A percentile compares a stretch with the other conserved stretches of the same genome.
These are phyloP conservation scores for Hygrophoropsis aurantiaca DNA, from an alignment of 768 basidiomycete species.

Conservation along the genomic window DNA sequence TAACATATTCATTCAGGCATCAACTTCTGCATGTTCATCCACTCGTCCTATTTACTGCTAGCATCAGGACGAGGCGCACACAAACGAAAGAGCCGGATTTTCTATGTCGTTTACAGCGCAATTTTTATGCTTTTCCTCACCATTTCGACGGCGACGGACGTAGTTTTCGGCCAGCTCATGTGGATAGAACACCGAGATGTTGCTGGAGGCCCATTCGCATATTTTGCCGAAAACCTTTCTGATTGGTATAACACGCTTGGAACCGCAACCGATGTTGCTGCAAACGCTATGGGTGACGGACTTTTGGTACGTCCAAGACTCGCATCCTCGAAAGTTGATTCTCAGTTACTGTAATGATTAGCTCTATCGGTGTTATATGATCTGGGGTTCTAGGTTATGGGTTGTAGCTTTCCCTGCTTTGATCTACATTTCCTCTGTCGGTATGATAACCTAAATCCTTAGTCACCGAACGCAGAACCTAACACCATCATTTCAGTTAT, in stretches of 20 bases:
- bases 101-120: too few relatives aligned
- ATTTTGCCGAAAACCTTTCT: constrained; percentile 21
- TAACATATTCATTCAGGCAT: too few relatives aligned
- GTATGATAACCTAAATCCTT: constrained; percentile 4
- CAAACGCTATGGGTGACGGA: constrained; percentile 28
- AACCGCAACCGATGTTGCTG: constrained; percentile 17
- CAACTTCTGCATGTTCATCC: too few relatives aligned
- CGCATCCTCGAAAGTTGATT: not conserved
- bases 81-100: too few relatives aligned
- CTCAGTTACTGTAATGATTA: constrained; percentile 2
- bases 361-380: constrained; percentile 33
- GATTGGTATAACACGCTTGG: constrained; percentile 28
- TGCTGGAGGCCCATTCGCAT: constrained; percentile 29
- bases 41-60: too few relatives aligned
- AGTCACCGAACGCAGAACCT: too few relatives aligned
- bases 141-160: constrained; percentile 18
- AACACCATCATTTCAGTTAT: too few relatives aligned
- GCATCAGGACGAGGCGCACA: too few relatives aligned
- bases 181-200: constrained; percentile 29
- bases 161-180: constrained; percentile 20
- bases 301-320: constrained; percentile 25
- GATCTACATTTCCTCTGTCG: constrained; percentile 21
- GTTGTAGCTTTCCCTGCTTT: constrained; percentile 18
- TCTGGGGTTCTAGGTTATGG: constrained; percentile 20
- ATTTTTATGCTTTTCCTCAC: constrained; percentile 22